Evolutionary conservation across 352 stramenopile genomes (phyloP), one percentile per base, ranked within the genome.

Genomic region (Peronosclerospora sorghi): DNA sequence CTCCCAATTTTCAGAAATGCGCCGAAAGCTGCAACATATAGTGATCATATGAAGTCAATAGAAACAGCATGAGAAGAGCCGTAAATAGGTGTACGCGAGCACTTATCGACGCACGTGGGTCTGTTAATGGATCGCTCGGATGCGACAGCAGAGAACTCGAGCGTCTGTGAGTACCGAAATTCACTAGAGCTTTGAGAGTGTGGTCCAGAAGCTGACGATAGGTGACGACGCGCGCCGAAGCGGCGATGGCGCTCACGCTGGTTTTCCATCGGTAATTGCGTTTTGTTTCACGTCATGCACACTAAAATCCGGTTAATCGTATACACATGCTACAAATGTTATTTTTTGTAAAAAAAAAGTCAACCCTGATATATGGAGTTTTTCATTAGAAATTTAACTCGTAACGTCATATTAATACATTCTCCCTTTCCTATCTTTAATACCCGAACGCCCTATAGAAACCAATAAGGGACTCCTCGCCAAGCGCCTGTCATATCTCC

Each of bases 251-350:
- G 19, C n/a, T 36, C 13, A 15, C 35, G 52, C 8, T 7, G 41
- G 35, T 55, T 46, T 35, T 51, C 35, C 50, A 57, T 57, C 32
- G 30, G 4, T 26, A 26, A 26, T 26, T 26, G 21, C 21, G 4
- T 26, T 26, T 26, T 26, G 21, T 7, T 6, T 26, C 6, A 26
- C 21, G 3, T 6, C n/a, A n/a, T n/a, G n/a, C n/a, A n/a, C n/a
- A n/a, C n/a, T n/a, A n/a, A n/a, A n/a, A 26, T 26, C 21, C 21
- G 21, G 21, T 26, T 26, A 26, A 26, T 6, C 21, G 21, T 26
- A 26, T 26, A 26, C 21, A 26, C 21, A 26, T 26, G 21, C 21
- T 26, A 6, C 4, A 26, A 26, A 26, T 26, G n/a, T n/a, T n/a
- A n/a, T n/a, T n/a, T n/a, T n/a, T n/a, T n/a, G n/a, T n/a, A n/a